A percentile compares a stretch with the other conserved stretches of the same genome.
Evolutionary conservation across 1,284 basidiomycete species (phyloP).

Genomic region (Filobasidium uniguttulatum): DNA sequence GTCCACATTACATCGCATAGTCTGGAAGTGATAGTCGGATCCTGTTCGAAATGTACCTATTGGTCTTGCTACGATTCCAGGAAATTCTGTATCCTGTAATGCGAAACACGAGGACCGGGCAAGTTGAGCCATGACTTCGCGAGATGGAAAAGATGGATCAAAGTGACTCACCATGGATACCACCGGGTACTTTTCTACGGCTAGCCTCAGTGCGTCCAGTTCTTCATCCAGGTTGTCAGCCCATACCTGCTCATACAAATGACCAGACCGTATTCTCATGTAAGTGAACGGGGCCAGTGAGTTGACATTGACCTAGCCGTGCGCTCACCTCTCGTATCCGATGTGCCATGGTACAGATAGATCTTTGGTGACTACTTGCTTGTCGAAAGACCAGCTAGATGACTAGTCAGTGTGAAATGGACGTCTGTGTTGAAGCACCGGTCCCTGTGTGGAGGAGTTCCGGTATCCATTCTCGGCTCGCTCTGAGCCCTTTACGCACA

Average conservation of each 20-base stretch:
- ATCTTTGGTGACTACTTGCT: too few species aligned
- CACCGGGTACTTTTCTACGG: constrained; percentile 82
- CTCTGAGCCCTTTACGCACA: too few species aligned
- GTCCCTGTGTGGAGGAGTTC: too few species aligned
- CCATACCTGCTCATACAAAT: constrained; percentile 52
- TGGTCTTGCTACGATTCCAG: constrained; percentile 92
- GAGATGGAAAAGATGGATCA: constrained; percentile 19
- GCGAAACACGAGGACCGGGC: background rate
- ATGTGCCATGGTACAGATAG: constrained; percentile 13
- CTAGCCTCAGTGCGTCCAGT: constrained; percentile 71
- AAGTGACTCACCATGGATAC: constrained; percentile 70
- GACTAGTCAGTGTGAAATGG: too few species aligned
- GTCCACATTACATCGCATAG: constrained; percentile 98
- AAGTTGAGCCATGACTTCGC: too few species aligned
- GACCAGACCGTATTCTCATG: too few species aligned
- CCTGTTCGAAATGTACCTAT: constrained; percentile 94
- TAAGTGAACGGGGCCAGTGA: background rate
- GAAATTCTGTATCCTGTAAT: constrained; percentile 88
- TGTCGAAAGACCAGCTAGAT: too few species aligned
- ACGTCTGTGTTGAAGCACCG: too few species aligned
- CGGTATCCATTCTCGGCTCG: too few species aligned
- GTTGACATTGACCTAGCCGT: background rate
- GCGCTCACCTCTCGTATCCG: constrained; percentile 12
- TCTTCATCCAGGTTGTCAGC: constrained; percentile 81
- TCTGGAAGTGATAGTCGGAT: constrained; percentile 98